Evolutionary conservation across 2,329 filamentous ascomycete species (phyloP), one percentile per base, ranked within the genome.

Genomic region (Nannizziopsis barbatae): DNA sequence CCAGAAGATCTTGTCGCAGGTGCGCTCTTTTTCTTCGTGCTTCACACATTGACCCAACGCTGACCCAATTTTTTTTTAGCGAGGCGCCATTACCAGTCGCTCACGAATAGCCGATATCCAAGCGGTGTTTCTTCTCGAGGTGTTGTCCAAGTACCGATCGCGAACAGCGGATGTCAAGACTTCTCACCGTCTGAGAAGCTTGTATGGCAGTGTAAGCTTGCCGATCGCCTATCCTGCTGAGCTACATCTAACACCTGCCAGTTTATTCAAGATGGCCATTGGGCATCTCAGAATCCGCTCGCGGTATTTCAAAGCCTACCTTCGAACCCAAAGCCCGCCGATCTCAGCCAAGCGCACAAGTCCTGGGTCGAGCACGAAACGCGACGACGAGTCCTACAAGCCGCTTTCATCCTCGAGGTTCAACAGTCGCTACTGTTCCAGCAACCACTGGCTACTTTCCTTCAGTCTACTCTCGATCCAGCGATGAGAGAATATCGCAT

Each of bases 321-420:
- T n/a, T 48, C 51, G 31, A 53, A 58, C 9, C 54, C 46, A n/a
- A 57, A 38, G 31, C n/a, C 41, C 7, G 58, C 60, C 18, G 58
- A 57, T 17, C 49, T 64, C 12, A 50, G 52, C 41, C 55, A 55
- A 43, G 61, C 62, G 5, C 57, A 62, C 42, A 60, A 60, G 31
- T 62, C 63, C 50, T 66, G 62, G 63, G 51, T 62, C 18, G 61
- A 64, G 45, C 60, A 63, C 42, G 62, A 66, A 52, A 59, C 62
- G 1, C 54, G 62, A 27, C 52, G 63, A 42, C 54, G 63, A 14
- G 60, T 66, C 18, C 56, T 65, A 30, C 62, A 64, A 47, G 62
- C 63, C 8, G 57, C 57, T 12, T 62, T 60, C 20, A 58, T 65
- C 11, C 54, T 66, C 18, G 63, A 66, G 47, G 56, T 58, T 17